phyloP scores from a whole-genome alignment of 352 stramenopile species.

The Phytophthora ohioensis region DNA sequence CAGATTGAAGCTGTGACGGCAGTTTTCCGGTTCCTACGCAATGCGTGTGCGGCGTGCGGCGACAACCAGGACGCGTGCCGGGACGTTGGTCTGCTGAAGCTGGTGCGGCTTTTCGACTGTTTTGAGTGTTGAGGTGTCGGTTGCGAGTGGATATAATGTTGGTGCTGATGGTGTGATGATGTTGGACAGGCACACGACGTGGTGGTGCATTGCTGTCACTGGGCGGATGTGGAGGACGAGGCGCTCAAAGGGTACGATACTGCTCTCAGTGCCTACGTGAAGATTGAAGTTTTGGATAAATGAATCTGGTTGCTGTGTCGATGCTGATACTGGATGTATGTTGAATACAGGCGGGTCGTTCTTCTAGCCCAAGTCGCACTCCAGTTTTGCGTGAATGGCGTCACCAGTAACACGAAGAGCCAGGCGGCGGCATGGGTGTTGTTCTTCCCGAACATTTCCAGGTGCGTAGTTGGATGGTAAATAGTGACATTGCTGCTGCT shows the following conservation, averaged over 20 bases:
- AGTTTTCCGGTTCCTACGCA: constrained; percentile 77
- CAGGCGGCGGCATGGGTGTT: constrained; percentile 63
- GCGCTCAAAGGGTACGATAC: constrained; percentile 46
- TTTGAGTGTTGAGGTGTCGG: background rate
- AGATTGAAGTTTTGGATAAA: background rate
- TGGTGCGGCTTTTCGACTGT: constrained; percentile 12
- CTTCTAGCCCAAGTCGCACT: constrained; percentile 71
- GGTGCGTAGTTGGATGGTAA: constrained; percentile 30
- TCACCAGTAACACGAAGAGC: constrained; percentile 55
- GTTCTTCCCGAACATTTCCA: constrained; percentile 80
- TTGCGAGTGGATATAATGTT: no score
- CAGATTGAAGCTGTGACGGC: constrained; percentile 44
- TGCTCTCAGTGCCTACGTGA: background rate
- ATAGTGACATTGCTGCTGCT: constrained; percentile 3
- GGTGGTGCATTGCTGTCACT: constrained; percentile 53
- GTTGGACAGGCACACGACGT: constrained; percentile 49
- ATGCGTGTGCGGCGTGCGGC: constrained; percentile 59
- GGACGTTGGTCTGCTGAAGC: constrained; percentile 28
- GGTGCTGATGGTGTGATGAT: constrained; percentile 10
- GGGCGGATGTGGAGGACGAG: constrained; percentile 71
- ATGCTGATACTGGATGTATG: constrained; percentile 29
- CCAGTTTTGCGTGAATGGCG: constrained; percentile 80
- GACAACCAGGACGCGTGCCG: constrained; percentile 64
- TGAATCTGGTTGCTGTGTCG: background rate
- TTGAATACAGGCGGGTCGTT: constrained; percentile 47